Evolutionary conservation across 345 rosid genomes (phyloP).

Genomic region (Linum usitatissimum): DNA sequence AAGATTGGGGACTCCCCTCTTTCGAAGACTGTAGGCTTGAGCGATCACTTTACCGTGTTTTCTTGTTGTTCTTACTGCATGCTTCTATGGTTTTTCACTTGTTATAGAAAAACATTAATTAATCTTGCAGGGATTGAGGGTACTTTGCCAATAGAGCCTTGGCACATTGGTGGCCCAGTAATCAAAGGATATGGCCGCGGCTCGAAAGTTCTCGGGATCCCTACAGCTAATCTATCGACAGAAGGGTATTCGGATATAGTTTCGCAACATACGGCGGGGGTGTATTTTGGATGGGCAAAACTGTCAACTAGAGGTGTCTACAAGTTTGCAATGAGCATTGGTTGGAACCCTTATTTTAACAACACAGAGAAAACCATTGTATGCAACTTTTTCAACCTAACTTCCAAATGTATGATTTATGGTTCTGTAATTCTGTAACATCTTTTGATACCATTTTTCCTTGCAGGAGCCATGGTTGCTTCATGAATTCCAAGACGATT

Average conservation of each 20-base stretch:
- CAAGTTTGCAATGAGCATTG: conserved; percentile 92
- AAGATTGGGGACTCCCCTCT: conserved; percentile 86
- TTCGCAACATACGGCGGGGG: conserved; percentile 67
- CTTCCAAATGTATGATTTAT: too few relatives aligned
- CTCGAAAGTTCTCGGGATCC: conserved; percentile 94
- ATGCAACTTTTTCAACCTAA: conserved; percentile 14
- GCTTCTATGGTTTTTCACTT: background rate
- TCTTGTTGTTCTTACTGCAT: background rate
- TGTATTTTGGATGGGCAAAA: conserved; percentile 92
- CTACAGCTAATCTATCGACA: conserved; percentile 91
- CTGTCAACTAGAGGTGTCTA: conserved; percentile 51
- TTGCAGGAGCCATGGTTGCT: conserved; percentile 92
- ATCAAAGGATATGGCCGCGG: conserved; percentile 90
- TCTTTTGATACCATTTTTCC: background rate
- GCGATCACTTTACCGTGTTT: conserved; percentile 10
- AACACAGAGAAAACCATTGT: conserved; percentile 80
- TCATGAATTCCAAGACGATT: conserved; percentile 68
- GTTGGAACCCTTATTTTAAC: conserved; percentile 89
- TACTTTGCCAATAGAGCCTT: conserved; percentile 72
- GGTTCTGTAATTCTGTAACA: too few relatives aligned
- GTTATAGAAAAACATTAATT: conserved; percentile 9
- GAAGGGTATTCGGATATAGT: conserved; percentile 47
- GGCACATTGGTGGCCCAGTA: conserved; percentile 83
- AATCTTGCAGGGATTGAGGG: conserved; percentile 69
- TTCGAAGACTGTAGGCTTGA: conserved; percentile 72